A percentile compares a stretch with the other conserved stretches of the same genome.
Conservation (phyloP, 2,329 filamentous ascomycete genomes). For the Fusarium anthophilum region DNA sequence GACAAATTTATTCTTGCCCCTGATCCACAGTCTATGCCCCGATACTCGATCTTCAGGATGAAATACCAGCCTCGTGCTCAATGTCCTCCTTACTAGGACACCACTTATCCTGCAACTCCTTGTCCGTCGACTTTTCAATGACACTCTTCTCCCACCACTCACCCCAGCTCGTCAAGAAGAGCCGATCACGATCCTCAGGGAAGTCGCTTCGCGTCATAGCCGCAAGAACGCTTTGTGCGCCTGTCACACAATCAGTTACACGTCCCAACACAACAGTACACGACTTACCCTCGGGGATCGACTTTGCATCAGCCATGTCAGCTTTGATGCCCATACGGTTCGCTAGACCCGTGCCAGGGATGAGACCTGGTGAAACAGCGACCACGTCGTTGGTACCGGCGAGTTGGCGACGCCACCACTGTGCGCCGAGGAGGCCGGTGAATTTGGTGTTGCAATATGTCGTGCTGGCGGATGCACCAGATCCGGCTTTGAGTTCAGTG, state of each 20-base stretch:
- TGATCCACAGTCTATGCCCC: too few relatives aligned
- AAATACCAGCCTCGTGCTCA: slow-evolving; percentile 53
- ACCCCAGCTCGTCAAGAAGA: slow-evolving; percentile 66
- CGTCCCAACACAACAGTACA: neutral
- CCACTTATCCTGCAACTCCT: slow-evolving; percentile 62
- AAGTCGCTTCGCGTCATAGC: slow-evolving; percentile 58
- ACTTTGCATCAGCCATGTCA: slow-evolving; percentile 59
- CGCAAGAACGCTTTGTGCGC: slow-evolving; percentile 55
- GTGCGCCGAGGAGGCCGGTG: slow-evolving; percentile 59
- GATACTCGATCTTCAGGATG: neutral
- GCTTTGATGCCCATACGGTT: slow-evolving; percentile 45
- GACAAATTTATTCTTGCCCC: too few relatives aligned
- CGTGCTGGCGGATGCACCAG: slow-evolving; percentile 42
- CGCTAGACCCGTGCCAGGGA: slow-evolving; percentile 58
- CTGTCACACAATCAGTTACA: slow-evolving; percentile 43
- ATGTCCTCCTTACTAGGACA: slow-evolving; percentile 57
- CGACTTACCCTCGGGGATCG: slow-evolving; percentile 54
- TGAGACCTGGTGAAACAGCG: slow-evolving; percentile 63
- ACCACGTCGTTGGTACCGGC: slow-evolving; percentile 55
- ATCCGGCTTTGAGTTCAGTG: slow-evolving; percentile 51
- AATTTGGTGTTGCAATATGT: slow-evolving; percentile 61
- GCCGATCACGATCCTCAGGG: slow-evolving; percentile 60
- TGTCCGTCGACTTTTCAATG: slow-evolving; percentile 54
- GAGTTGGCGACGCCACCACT: slow-evolving; percentile 67
- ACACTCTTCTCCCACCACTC: slow-evolving; percentile 63